A percentile compares a stretch with the other conserved stretches of the same genome.
Conservation (phyloP, 352 stramenopile species). For the Phytophthora pseudosyringae region DNA sequence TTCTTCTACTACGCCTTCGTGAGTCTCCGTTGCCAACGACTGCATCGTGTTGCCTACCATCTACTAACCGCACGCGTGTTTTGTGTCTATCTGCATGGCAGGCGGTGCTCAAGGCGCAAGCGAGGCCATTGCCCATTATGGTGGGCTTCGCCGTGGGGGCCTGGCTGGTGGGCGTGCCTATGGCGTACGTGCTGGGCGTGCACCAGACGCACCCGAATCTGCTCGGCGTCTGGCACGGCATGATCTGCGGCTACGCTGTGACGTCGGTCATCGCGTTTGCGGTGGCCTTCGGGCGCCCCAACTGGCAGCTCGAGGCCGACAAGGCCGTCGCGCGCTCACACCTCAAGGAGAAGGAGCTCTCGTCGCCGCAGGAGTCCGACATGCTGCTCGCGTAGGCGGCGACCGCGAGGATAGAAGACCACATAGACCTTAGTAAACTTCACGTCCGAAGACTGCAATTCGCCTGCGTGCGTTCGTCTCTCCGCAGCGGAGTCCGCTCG, state of each 20-base stretch:
- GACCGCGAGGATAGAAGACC: background rate
- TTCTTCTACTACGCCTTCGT: constrained; percentile 88
- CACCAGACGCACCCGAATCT: constrained; percentile 41
- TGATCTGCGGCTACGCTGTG: constrained; percentile 72
- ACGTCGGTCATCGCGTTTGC: constrained; percentile 75
- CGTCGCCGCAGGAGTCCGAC: constrained; percentile 28
- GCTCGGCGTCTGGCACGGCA: constrained; percentile 75
- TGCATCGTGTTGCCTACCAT: background rate
- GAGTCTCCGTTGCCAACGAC: constrained; percentile 14
- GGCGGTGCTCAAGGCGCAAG: constrained; percentile 76
- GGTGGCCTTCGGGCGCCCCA: constrained; percentile 56
- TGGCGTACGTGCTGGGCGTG: constrained; percentile 74
- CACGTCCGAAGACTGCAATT: too few relatives aligned
- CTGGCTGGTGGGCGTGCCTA: constrained; percentile 79
- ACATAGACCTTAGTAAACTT: constrained; percentile 11
- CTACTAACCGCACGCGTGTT: constrained; percentile 5
- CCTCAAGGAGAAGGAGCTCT: constrained; percentile 40
- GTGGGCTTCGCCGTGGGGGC: constrained; percentile 62
- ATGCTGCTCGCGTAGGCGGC: constrained; percentile 36
- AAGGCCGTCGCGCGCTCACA: constrained; percentile 63
- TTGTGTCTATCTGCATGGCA: too few relatives aligned
- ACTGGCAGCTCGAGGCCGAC: constrained; percentile 66
- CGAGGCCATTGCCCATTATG: constrained; percentile 59
- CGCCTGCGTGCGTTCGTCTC: too few relatives aligned
- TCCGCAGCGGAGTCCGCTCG: too few relatives aligned